phyloP scores from a whole-genome alignment of 495 filamentous ascomycete genomes.

The Aspergillus hancockii region DNA sequence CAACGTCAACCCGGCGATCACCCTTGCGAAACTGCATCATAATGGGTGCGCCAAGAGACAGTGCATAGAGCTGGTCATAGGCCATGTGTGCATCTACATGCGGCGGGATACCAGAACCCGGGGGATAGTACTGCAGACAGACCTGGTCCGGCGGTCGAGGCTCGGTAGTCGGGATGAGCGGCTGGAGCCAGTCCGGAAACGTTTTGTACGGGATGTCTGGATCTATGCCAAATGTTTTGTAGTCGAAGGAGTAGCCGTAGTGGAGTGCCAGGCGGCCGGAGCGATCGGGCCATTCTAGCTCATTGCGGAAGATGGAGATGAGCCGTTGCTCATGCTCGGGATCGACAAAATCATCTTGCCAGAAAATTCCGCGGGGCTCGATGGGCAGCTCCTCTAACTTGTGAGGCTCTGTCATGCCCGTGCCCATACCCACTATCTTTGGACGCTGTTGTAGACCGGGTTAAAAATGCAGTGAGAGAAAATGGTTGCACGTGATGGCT shows the following conservation, averaged over 20 bases:
- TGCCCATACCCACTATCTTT: neutral
- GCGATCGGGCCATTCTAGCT: slow-evolving; percentile 39
- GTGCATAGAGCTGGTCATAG: slow-evolving; percentile 44
- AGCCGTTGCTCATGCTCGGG: slow-evolving; percentile 35
- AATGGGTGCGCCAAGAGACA: slow-evolving; percentile 38
- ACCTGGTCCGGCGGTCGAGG: slow-evolving; percentile 41
- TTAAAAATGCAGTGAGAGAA: too few species aligned
- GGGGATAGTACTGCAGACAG: slow-evolving; percentile 45
- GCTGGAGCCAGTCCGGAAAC: slow-evolving; percentile 41
- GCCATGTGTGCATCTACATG: slow-evolving; percentile 41
- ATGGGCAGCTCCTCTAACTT: slow-evolving; percentile 33
- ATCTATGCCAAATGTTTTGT: slow-evolving; percentile 44
- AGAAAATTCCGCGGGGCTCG: slow-evolving; percentile 31
- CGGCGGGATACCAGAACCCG: slow-evolving; percentile 42
- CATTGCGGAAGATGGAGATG: slow-evolving; percentile 34
- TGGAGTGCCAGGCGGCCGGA: slow-evolving; percentile 39
- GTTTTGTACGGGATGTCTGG: slow-evolving; percentile 39
- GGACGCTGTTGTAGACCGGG: too few species aligned
- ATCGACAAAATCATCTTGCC: slow-evolving; percentile 36
- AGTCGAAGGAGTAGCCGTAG: slow-evolving; percentile 48
- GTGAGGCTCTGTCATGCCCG: slow-evolving; percentile 12
- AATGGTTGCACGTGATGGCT: too few species aligned
- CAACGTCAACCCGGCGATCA: slow-evolving; percentile 32
- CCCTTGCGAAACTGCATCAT: slow-evolving; percentile 39
- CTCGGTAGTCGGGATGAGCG: slow-evolving; percentile 39